Evolutionary conservation across 2,329 filamentous ascomycete species (phyloP), one percentile per base, ranked within the genome.

Genomic region (Aspergillus aculeatus): DNA sequence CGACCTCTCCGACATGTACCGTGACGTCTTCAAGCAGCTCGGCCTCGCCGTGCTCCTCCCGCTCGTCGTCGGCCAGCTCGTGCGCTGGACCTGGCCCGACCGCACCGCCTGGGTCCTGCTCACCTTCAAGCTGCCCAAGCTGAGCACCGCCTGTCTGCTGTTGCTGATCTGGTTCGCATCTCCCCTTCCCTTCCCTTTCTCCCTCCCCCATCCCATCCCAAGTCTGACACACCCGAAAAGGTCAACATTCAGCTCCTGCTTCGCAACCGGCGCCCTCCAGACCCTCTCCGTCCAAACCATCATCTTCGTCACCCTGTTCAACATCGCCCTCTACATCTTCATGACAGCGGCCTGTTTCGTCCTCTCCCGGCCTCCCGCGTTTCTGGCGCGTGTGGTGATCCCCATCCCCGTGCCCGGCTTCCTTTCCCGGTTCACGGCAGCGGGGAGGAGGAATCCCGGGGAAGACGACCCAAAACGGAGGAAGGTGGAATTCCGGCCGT

Each of bases 41-140:
- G 87, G 88, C 0, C 75, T 91, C 10, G 88, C 85, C 19, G 85
- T 90, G 1, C 78, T 91, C 54, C 58, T 90, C 21, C 89, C 89
- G 1, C 79, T 91, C 32, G 75, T 81, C 0, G 77, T 86, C 1
- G 88, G 89, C 0, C 89, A 91, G 69, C 66, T 80, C 0, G 69
- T 89, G 3, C 83, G 87, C 48, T 81, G 82, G 62, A 73, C 79
- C 32, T 87, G 85, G 51, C 80, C 83, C 1, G 81, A 80, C 66
- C 64, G 58, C 31, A 73, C 69, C 12, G 67, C 65, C 0, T 61
- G 53, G 47, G 72, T 79, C 2, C 75, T 88, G 57, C 78, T 81
- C 58, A 84, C 78, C 52, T 78, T 88, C n/a, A 84, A 81, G 54
- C 62, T 81, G 31, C 73, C 74, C 11, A 84, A 83, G 60, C 53